Evolutionary conservation across 768 basidiomycete species (phyloP).

Genomic region (Coprinopsis marcescibilis): DNA sequence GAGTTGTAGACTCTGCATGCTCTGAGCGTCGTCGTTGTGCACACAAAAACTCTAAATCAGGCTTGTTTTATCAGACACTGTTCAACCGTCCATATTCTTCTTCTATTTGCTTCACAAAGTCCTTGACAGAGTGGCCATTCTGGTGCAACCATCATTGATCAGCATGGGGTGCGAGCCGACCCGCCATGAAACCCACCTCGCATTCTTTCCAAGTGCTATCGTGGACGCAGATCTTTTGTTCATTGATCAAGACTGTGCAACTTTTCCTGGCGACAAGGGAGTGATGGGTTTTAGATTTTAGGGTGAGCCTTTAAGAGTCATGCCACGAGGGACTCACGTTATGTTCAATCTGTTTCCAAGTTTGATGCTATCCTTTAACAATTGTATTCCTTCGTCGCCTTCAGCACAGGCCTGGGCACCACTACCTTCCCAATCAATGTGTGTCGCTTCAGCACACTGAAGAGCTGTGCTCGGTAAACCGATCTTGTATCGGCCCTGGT

Average conservation of each 20-base stretch:
- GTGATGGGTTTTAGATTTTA: too few species aligned
- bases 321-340: slow-evolving; percentile 33
- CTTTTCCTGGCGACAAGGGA: slow-evolving; percentile 67
- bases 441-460: slow-evolving; percentile 57
- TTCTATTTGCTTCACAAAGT: slow-evolving; percentile 77
- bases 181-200: slow-evolving; percentile 45
- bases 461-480: slow-evolving; percentile 61
- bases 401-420: slow-evolving; percentile 55
- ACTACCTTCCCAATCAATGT: slow-evolving; percentile 65
- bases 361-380: slow-evolving; percentile 51
- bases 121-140: slow-evolving; percentile 67
- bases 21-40: too few species aligned
- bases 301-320: too few species aligned
- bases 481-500: slow-evolving; percentile 52
- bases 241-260: slow-evolving; percentile 80
- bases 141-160: slow-evolving; percentile 20
- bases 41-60: too few species aligned
- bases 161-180: not conserved
- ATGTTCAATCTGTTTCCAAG: slow-evolving; percentile 28
- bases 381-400: slow-evolving; percentile 54
- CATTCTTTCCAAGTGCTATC: slow-evolving; percentile 78
- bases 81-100: slow-evolving; percentile 68
- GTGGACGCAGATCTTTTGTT: slow-evolving; percentile 62
- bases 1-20: too few species aligned
- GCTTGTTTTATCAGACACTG: slow-evolving; percentile 10